Conservation (phyloP, 164 flowering plant genomes). For the Litsea cubeba region DNA sequence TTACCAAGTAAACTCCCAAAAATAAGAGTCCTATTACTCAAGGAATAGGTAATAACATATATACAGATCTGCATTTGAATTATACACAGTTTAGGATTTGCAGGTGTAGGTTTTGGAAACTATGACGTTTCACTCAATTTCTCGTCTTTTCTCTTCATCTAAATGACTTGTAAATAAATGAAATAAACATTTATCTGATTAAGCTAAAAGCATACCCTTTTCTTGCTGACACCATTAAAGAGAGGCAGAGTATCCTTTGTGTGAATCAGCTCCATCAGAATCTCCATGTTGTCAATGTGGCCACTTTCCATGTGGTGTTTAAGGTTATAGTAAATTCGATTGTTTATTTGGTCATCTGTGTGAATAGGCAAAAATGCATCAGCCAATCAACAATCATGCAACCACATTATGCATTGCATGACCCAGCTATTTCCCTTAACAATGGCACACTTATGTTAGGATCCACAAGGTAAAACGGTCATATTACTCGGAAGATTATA, state of each 20-base stretch:
- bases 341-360: conserved; percentile 45
- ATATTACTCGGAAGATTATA: too few species aligned
- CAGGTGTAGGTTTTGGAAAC: neutral
- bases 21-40: too few species aligned
- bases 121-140: too few species aligned
- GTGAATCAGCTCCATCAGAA: conserved; percentile 45
- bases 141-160: neutral
- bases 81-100: too few species aligned
- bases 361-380: neutral
- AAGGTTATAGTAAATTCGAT: conserved; percentile 39
- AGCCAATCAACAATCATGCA: neutral
- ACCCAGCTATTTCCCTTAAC: neutral
- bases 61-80: too few species aligned
- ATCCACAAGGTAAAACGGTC: neutral
- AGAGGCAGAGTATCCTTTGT: conserved; percentile 59
- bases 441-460: neutral
- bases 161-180: neutral
- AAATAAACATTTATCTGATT: neutral
- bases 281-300: conserved; percentile 68
- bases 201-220: conserved; percentile 31
- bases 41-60: too few species aligned
- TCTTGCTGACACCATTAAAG: conserved; percentile 44
- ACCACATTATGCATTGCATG: neutral
- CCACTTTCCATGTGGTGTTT: conserved; percentile 32
- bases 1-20: too few species aligned